These are phyloP conservation scores for Aspergillus pseudotamarii DNA, from an alignment of 2,329 filamentous ascomycete genomes.

Conservation along the genomic window DNA sequence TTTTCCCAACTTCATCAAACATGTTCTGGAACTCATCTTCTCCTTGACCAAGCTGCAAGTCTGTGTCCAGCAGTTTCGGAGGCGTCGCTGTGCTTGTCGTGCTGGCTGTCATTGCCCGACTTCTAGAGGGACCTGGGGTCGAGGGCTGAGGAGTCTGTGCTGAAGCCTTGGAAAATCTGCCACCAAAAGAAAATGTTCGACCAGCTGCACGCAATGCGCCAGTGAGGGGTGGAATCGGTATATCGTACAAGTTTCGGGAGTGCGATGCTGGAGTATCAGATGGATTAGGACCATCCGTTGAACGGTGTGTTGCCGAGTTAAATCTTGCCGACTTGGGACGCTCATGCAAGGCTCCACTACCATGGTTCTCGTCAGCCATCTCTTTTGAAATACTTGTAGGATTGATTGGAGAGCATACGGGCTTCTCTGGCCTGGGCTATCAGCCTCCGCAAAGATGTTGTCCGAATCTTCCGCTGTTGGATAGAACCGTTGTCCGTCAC, in stretches of 20 bases:
- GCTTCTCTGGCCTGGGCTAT: slow-evolving; percentile 37
- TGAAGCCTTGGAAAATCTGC: slow-evolving; percentile 39
- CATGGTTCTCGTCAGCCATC: slow-evolving; percentile 39
- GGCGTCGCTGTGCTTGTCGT: slow-evolving; percentile 56
- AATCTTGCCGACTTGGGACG: slow-evolving; percentile 54
- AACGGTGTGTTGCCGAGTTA: slow-evolving; percentile 60
- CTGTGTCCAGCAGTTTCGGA: slow-evolving; percentile 53
- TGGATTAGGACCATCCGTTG: slow-evolving; percentile 50
- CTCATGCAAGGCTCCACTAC: slow-evolving; percentile 50
- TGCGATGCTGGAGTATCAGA: slow-evolving; percentile 41
- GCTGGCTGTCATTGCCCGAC: slow-evolving; percentile 54
- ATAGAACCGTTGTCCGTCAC: slow-evolving; percentile 38
- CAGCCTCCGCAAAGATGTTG: slow-evolving; percentile 42
- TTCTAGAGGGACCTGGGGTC: slow-evolving; percentile 36
- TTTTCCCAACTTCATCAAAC: slow-evolving; percentile 52
- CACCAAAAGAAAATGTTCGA: slow-evolving; percentile 58
- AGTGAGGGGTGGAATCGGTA: slow-evolving; percentile 45
- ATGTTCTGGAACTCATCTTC: slow-evolving; percentile 55
- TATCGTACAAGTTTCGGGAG: slow-evolving; percentile 43
- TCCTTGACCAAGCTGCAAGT: slow-evolving; percentile 44
- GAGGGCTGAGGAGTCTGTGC: slow-evolving; percentile 26
- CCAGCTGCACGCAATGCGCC: slow-evolving; percentile 50
- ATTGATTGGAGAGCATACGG: slow-evolving; percentile 34
- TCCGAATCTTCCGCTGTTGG: slow-evolving; percentile 41
- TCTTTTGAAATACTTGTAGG: neutral